A percentile compares a stretch with the other conserved stretches of the same genome.
Evolutionary conservation across 192 early-diverging fungal species (phyloP).

Genomic region (Pilobolus umbonatus): DNA sequence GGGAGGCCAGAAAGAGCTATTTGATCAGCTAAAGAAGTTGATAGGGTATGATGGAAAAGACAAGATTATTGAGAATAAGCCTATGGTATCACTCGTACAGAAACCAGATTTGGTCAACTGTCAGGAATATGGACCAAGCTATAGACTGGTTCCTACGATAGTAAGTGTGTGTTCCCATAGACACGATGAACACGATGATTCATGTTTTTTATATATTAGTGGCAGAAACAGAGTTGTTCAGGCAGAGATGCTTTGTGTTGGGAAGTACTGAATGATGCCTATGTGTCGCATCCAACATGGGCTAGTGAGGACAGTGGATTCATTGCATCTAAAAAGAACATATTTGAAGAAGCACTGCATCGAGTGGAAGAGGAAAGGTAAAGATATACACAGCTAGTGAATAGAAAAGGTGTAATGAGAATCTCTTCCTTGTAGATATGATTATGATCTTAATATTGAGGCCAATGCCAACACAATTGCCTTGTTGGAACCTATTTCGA

Average conservation of each 20-base stretch:
- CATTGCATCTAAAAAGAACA: slow-evolving; percentile 83
- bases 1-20: slow-evolving; percentile 71
- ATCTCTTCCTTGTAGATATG: slow-evolving; percentile 50
- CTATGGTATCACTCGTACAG: slow-evolving; percentile 51
- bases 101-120: slow-evolving; percentile 49
- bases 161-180: slow-evolving; percentile 38
- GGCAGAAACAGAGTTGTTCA: slow-evolving; percentile 60
- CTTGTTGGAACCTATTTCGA: slow-evolving; percentile 83
- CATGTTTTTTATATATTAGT: slow-evolving; percentile 25
- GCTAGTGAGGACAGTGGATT: slow-evolving; percentile 85
- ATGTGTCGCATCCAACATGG: slow-evolving; percentile 89
- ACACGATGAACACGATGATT: too few relatives aligned
- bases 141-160: slow-evolving; percentile 61
- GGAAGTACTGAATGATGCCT: slow-evolving; percentile 93
- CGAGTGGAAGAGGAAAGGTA: slow-evolving; percentile 90
- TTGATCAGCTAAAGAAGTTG: slow-evolving; percentile 89
- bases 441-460: slow-evolving; percentile 97
- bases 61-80: slow-evolving; percentile 60
- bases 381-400: not conserved
- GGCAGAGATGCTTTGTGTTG: slow-evolving; percentile 85
- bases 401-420: not conserved
- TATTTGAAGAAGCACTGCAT: slow-evolving; percentile 87
- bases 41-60: slow-evolving; percentile 79
- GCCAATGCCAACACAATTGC: slow-evolving; percentile 86
- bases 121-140: slow-evolving; percentile 57